Evolutionary conservation across 2,329 filamentous ascomycete genomes (phyloP), one percentile per base, ranked within the genome.

Genomic region (Myotisia sp.): DNA sequence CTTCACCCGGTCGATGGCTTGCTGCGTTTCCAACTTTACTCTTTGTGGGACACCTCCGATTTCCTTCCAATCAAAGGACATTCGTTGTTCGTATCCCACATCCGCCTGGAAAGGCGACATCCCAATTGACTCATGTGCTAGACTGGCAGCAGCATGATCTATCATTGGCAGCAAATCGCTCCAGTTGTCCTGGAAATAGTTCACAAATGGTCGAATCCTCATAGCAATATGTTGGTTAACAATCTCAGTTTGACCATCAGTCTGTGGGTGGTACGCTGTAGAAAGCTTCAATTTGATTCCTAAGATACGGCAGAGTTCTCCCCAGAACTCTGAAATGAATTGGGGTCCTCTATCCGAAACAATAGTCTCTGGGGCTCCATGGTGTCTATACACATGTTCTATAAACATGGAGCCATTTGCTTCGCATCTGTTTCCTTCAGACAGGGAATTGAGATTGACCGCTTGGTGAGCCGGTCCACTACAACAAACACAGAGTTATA

Each of bases 251-350:
- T 49, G 35, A 7, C 47, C 37, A 36, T 54, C 41, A 2, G 44
- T 52, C 36, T 51, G 21, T 4, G 38, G 37, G 34, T 55, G 40
- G 34, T 45, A 51, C n/a, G 43, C 39, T 9, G 45, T 53, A 3
- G 38, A 49, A 2, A 48, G 39, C 16, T 44, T 40, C 19, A 38
- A 24, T 32, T 46, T 33, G 7, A 52, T 47, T 0, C 33, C 21
- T 18, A 42, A 19, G 6, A 34, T 4, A n/a, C 40, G 36, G 24
- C 24, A 42, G 3, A 47, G 24, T 1, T 23, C 14, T n/a, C n/a
- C 21, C 37, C 37, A 50, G 22, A 46, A 48, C 5, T 42, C 22
- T 4, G 20, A 40, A 10, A 34, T 40, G 38, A 51, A 51, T 24
- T 24, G 6, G 7, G 7, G 22, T 6, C n/a, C 22, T 24, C 22